Conservation (phyloP, 148 eudicot genomes). For the Fagopyrum tataricum region DNA sequence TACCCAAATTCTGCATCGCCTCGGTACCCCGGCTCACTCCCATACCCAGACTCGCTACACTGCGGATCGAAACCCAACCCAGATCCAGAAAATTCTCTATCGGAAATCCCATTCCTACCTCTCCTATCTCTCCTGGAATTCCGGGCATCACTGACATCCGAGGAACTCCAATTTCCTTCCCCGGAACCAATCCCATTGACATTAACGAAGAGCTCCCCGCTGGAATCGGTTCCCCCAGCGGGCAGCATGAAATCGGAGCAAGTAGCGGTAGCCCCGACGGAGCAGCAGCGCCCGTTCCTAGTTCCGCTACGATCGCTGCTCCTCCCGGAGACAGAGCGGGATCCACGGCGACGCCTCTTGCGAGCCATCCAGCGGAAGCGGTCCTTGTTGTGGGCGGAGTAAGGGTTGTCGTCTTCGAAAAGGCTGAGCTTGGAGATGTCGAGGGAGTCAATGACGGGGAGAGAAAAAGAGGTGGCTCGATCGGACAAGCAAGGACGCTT, state of each 20-base stretch:
- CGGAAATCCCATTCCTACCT: slow-evolving; percentile 25
- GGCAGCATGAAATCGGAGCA: slow-evolving; percentile 51
- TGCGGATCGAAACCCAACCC: slow-evolving; percentile 45
- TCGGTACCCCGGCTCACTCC: slow-evolving; percentile 82
- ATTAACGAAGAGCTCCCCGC: slow-evolving; percentile 19
- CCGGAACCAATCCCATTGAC: no score
- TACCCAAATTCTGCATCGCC: slow-evolving; percentile 83
- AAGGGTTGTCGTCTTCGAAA: slow-evolving; percentile 30
- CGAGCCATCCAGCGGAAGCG: slow-evolving; percentile 40
- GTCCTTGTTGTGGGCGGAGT: slow-evolving; percentile 19
- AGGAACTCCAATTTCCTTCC: slow-evolving; percentile 37
- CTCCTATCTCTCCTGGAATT: slow-evolving; percentile 27
- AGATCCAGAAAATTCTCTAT: slow-evolving; percentile 28
- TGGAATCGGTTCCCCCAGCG: slow-evolving; percentile 71
- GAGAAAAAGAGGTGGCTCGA: slow-evolving; percentile 45
- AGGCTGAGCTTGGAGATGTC: slow-evolving; percentile 72
- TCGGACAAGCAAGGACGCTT: slow-evolving; percentile 76
- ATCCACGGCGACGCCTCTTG: slow-evolving; percentile 42
- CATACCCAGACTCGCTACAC: slow-evolving; percentile 76
- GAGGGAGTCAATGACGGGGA: slow-evolving; percentile 41
- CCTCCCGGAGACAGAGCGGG: slow-evolving; percentile 58
- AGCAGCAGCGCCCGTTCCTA: slow-evolving; percentile 48
- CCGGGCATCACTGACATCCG: slow-evolving; percentile 60
- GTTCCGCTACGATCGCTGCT: slow-evolving; percentile 72
- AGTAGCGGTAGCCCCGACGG: slow-evolving; percentile 3